Evolutionary conservation across 2,329 filamentous ascomycete species (phyloP).

Genomic region (Epichloe sylvatica): DNA sequence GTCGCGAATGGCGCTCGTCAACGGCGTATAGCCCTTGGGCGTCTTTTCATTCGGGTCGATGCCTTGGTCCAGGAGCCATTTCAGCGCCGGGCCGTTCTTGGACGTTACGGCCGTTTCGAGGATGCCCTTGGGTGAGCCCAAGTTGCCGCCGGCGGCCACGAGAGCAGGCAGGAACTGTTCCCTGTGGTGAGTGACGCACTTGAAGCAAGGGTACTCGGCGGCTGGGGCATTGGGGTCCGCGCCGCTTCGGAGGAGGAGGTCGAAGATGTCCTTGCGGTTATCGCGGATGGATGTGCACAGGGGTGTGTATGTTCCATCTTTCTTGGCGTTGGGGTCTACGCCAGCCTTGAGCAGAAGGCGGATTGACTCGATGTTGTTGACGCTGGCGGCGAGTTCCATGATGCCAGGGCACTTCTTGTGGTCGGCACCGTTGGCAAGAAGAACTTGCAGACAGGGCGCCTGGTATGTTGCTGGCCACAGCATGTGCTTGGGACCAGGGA

Average conservation of each 20-base stretch:
- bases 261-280: slow-evolving; percentile 46
- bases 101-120: slow-evolving; percentile 48
- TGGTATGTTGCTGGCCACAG: slow-evolving; percentile 52
- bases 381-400: slow-evolving; percentile 48
- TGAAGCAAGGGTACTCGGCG: slow-evolving; percentile 52
- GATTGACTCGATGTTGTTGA: slow-evolving; percentile 51
- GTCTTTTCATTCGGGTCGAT: slow-evolving; percentile 47
- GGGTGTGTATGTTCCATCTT: slow-evolving; percentile 54
- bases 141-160: slow-evolving; percentile 44
- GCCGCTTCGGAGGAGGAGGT: slow-evolving; percentile 40
- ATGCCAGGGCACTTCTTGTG: slow-evolving; percentile 45
- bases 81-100: slow-evolving; percentile 46
- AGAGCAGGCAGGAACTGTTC: slow-evolving; percentile 46
- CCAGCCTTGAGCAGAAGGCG: slow-evolving; percentile 42
- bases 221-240: slow-evolving; percentile 51
- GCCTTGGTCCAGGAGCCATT: slow-evolving; percentile 46
- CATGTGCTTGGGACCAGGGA: slow-evolving; percentile 55
- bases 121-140: slow-evolving; percentile 48
- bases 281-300: slow-evolving; percentile 56
- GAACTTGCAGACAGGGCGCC: slow-evolving; percentile 40
- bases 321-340: slow-evolving; percentile 46
- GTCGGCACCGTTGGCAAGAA: slow-evolving; percentile 47
- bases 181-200: slow-evolving; percentile 53
- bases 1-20: slow-evolving; percentile 53
- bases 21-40: slow-evolving; percentile 42